These are phyloP conservation scores for Syzygium aqueum DNA, from an alignment of 345 rosid species.

Conservation along the genomic window DNA sequence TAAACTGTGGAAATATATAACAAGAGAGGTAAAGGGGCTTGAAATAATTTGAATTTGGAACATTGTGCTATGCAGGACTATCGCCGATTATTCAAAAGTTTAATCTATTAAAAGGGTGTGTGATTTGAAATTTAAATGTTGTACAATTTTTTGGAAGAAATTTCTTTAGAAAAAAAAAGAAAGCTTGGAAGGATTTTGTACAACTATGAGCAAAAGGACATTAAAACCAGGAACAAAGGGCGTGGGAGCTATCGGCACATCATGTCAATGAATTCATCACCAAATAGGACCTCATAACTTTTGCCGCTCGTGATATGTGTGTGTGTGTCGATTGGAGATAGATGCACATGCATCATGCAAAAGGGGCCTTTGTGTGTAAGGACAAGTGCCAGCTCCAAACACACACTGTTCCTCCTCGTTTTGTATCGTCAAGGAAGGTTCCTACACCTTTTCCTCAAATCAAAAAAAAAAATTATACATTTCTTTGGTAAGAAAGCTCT, in stretches of 20 bases:
- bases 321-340: slow-evolving; percentile 7
- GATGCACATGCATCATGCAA: background rate
- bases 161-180: background rate
- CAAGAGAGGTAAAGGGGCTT: background rate
- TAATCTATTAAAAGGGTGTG: background rate
- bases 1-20: no score
- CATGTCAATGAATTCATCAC: background rate
- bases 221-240: background rate
- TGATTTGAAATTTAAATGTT: background rate
- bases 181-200: background rate
- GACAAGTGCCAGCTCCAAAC: slow-evolving; percentile 26
- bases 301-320: background rate
- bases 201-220: background rate
- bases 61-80: no score
- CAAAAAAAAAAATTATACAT: background rate
- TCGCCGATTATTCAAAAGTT: background rate
- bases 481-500: background rate
- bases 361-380: background rate
- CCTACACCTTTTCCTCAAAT: slow-evolving; percentile 22
- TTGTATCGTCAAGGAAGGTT: slow-evolving; percentile 19
- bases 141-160: background rate
- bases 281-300: background rate
- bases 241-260: background rate
- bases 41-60: background rate
- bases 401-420: background rate